Conservation (phyloP, 257 asterid species). For the Fraxinus pennsylvanica region DNA sequence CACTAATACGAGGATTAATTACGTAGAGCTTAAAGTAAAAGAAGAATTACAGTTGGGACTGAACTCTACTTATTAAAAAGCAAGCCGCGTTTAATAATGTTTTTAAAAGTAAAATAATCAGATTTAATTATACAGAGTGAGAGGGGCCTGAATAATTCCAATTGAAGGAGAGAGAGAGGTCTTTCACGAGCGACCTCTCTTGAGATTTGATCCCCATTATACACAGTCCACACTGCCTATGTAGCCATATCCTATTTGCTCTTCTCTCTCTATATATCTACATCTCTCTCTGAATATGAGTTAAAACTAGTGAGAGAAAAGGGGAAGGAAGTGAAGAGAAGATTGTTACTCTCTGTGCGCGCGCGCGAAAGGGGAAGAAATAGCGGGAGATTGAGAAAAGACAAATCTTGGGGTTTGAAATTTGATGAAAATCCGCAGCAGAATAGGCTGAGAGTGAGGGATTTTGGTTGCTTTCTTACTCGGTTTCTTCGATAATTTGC, state of each 20-base stretch:
- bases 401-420: slow-evolving; percentile 29
- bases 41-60: slow-evolving; percentile 9
- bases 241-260: slow-evolving; percentile 15
- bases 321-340: slow-evolving; percentile 14
- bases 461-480: slow-evolving; percentile 5
- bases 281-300: slow-evolving; percentile 12
- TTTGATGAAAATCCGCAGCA: slow-evolving; percentile 32
- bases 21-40: background rate
- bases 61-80: slow-evolving; percentile 23
- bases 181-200: slow-evolving; percentile 49
- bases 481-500: slow-evolving; percentile 22
- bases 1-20: slow-evolving; percentile 23
- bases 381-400: slow-evolving; percentile 21
- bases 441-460: slow-evolving; percentile 32
- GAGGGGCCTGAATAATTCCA: background rate
- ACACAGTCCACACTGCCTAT: slow-evolving; percentile 1
- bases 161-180: background rate
- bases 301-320: slow-evolving; percentile 17
- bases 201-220: slow-evolving; percentile 49
- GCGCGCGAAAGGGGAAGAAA: slow-evolving; percentile 7
- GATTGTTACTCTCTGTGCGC: slow-evolving; percentile 14
- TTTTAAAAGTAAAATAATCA: background rate
- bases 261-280: slow-evolving; percentile 17
- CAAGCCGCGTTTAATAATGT: background rate
- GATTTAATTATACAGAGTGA: slow-evolving; percentile 14